Base-by-base conservation (phyloP, 2,329 filamentous ascomycete genomes). In the Cytospora piceicola region DNA sequence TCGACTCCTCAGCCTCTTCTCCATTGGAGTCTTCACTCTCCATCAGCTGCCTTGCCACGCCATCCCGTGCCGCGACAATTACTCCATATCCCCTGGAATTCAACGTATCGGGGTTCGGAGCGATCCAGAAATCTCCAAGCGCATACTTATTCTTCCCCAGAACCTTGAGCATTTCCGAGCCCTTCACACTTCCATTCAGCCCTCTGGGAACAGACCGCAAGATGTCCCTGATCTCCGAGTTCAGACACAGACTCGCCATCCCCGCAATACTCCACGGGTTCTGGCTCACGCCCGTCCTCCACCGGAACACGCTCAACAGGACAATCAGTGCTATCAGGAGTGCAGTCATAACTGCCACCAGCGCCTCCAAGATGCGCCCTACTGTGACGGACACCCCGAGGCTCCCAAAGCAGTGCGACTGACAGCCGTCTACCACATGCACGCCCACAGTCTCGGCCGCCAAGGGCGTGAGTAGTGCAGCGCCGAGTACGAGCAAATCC, bases 231-330 rank as follows among this genome's bases (percentile, higher is more conserved):
- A 72, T 57, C 12, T 71, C 71, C 5, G 63, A 60, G 58, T 75
- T 72, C 36, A 71, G 68, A 11, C 71, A 56, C 9, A 77, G 65
- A 15, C 69, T 67, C 4, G 75, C 73, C 6, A 75, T 70, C 7
- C 75, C 73, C 22, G 72, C 73, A 22, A 77, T 76, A 53, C 73
- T 77, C 76, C 76, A 77, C 1, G 76, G 77, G 52, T 78, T 77
- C 0, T 74, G 70, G 5, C 69, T 61, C 2, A 78, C 74, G 2
- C 76, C 76, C 0, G 74, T 73, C 17, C 63, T 64, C 76, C 76
- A 77, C 20, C 69, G 67, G 8, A 59, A 56, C 0, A 77, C 64
- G 12, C 73, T 65, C 5, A 72, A 29, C 6, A 74, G 20, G 5
- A 76, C 56, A 2, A 73, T 6, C 4, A 75, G 29, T 0, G 72